Evolutionary conservation across 1,139 yeast species (phyloP).

Genomic region (Geotrichum aggregatum): DNA sequence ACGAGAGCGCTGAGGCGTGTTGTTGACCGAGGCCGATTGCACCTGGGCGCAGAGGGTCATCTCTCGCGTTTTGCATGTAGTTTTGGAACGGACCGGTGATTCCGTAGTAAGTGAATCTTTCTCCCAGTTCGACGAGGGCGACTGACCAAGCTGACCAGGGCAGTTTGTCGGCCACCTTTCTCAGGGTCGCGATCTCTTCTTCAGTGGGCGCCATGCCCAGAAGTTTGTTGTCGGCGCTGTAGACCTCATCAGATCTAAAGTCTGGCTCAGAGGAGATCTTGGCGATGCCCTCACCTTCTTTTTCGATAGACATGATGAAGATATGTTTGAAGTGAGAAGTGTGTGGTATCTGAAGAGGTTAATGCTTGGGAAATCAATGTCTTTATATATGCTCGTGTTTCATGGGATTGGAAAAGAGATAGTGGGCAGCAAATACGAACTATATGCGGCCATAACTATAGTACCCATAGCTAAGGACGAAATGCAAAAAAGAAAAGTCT

Average conservation of each 20-base stretch:
- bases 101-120: constrained; percentile 82
- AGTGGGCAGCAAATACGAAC: neutral
- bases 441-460: too few species aligned
- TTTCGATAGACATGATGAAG: constrained; percentile 2
- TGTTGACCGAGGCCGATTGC: constrained; percentile 57
- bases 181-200: constrained; percentile 46
- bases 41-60: constrained; percentile 46
- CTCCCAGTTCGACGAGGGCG: constrained; percentile 75
- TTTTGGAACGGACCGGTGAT: constrained; percentile 71
- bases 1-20: constrained; percentile 71
- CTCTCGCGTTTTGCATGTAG: constrained; percentile 55
- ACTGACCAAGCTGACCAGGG: constrained; percentile 63
- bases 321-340: neutral
- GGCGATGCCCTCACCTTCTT: neutral
- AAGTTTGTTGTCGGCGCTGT: constrained; percentile 10
- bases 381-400: neutral
- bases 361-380: neutral
- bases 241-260: constrained; percentile 11
- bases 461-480: too few species aligned
- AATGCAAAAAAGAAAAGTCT: too few species aligned
- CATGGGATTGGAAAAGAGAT: neutral
- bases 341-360: neutral
- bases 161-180: constrained; percentile 42
- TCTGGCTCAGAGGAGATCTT: constrained; percentile 1
- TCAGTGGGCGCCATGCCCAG: constrained; percentile 40